Evolutionary conservation across 768 basidiomycete species (phyloP).

Genomic region (Gyrodon lividus): DNA sequence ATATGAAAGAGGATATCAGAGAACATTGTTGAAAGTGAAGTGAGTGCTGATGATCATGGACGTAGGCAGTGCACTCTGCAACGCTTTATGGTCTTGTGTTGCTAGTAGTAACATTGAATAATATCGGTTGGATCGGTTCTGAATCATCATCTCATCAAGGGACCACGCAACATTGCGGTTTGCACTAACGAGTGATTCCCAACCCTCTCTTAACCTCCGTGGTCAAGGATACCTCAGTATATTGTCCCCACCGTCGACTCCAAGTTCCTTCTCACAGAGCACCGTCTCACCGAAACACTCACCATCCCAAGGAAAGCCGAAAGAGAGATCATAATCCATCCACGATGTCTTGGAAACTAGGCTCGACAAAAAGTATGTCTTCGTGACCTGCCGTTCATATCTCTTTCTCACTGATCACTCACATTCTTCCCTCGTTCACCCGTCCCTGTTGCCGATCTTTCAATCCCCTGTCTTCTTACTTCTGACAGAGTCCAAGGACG

Average conservation of each 20-base stretch:
- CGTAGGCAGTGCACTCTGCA: neutral
- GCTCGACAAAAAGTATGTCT: slow-evolving; percentile 35
- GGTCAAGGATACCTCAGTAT: neutral
- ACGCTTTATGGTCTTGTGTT: neutral
- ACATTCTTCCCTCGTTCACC: slow-evolving; percentile 9
- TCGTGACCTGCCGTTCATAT: neutral
- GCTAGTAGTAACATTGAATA: neutral
- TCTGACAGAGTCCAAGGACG: slow-evolving; percentile 61
- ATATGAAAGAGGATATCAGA: neutral
- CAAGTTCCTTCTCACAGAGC: neutral
- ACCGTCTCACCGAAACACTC: neutral
- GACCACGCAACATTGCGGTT: neutral
- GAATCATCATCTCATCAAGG: neutral
- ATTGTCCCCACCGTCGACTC: neutral
- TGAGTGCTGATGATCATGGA: neutral
- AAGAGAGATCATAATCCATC: neutral
- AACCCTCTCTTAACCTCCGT: neutral
- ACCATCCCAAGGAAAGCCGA: neutral
- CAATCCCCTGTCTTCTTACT: slow-evolving; percentile 4
- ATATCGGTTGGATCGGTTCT: neutral
- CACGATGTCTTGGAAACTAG: slow-evolving; percentile 60
- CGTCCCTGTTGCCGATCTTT: slow-evolving; percentile 5
- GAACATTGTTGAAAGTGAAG: neutral
- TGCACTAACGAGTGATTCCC: neutral
- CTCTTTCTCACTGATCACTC: slow-evolving; percentile 19